phyloP scores from a whole-genome alignment of 2,329 filamentous ascomycete species.

The Exophiala sp. region DNA sequence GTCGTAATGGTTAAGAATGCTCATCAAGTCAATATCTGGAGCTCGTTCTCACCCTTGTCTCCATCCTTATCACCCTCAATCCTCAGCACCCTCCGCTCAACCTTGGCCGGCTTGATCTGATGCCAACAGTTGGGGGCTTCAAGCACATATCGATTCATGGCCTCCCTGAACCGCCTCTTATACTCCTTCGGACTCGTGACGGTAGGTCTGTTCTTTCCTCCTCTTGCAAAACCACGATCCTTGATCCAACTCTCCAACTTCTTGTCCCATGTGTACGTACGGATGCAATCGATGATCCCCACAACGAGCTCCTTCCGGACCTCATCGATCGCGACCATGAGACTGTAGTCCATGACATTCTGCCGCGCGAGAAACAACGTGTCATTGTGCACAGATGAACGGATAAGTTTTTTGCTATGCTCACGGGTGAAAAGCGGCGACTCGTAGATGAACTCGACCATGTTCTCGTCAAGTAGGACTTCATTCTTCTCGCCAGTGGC shows the following conservation, averaged over 20 bases:
- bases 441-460: constrained; percentile 99
- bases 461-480: constrained; percentile 94
- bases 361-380: constrained; percentile 91
- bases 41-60: constrained; percentile 21
- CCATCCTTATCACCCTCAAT: constrained; percentile 17
- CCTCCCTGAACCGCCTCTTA: constrained; percentile 89
- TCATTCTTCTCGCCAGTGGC: constrained; percentile 94
- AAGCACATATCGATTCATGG: constrained; percentile 80
- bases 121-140: constrained; percentile 50
- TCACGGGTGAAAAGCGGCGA: constrained; percentile 92
- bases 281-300: constrained; percentile 96
- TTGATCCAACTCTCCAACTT: constrained; percentile 99
- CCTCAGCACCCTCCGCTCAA: constrained; percentile 12
- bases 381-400: constrained; percentile 94
- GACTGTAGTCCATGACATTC: constrained; percentile 97
- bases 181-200: constrained; percentile 98
- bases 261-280: constrained; percentile 99
- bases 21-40: constrained; percentile 12
- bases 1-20: too few species aligned
- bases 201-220: constrained; percentile 79
- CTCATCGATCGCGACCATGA: constrained; percentile 98
- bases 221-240: constrained; percentile 73
- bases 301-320: constrained; percentile 85
- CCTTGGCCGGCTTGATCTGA: constrained; percentile 35
- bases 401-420: constrained; percentile 89